These are phyloP conservation scores for Daldinia sp. DNA, from an alignment of 2,329 filamentous ascomycete genomes.

Conservation along the genomic window DNA sequence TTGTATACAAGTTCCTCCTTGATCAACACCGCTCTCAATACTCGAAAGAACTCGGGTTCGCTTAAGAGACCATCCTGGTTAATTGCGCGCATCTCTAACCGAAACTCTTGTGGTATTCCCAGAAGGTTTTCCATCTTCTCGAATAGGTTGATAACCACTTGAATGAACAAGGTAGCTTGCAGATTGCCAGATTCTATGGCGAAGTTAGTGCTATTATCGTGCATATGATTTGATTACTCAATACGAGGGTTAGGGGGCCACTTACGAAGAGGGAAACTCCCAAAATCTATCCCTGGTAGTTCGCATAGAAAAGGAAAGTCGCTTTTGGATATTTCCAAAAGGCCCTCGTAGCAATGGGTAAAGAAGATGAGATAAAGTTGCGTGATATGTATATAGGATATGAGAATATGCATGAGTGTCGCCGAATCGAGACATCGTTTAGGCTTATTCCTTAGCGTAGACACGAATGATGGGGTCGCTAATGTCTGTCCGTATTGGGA, in stretches of 20 bases:
- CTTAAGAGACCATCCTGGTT: not conserved
- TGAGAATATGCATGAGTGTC: slow-evolving; percentile 13
- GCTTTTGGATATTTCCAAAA: slow-evolving; percentile 5
- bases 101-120: slow-evolving; percentile 11
- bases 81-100: not conserved
- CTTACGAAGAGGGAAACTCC: slow-evolving; percentile 12
- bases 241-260: not conserved
- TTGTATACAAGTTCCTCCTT: slow-evolving; percentile 12
- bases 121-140: slow-evolving; percentile 17
- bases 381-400: slow-evolving; percentile 14
- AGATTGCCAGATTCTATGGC: slow-evolving; percentile 14
- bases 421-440: not conserved
- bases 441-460: not conserved
- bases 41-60: not conserved
- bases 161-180: slow-evolving; percentile 17
- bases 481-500: not conserved
- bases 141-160: slow-evolving; percentile 17
- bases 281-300: slow-evolving; percentile 13
- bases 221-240: not conserved
- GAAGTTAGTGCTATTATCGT: not conserved
- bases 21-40: not conserved
- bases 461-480: not conserved
- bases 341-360: slow-evolving; percentile 10
- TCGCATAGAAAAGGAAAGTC: slow-evolving; percentile 7
- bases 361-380: slow-evolving; percentile 11